Evolutionary conservation across 352 stramenopile genomes (phyloP).

Genomic region (Phytophthora nicotianae): DNA sequence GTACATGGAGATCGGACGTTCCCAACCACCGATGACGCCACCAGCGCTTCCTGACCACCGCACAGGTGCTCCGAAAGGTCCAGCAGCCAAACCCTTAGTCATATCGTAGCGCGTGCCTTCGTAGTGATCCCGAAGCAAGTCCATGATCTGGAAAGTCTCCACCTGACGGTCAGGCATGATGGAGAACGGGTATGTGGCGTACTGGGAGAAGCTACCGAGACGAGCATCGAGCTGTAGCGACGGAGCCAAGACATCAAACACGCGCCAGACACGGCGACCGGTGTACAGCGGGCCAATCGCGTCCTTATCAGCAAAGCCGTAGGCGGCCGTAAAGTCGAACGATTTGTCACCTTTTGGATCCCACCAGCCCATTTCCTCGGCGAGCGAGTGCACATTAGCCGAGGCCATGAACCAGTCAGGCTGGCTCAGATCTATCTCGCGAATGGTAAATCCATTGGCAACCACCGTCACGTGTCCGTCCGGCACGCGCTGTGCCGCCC

Average conservation of each 20-base stretch:
- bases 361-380: constrained; percentile 88
- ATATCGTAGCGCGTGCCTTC: constrained; percentile 91
- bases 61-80: constrained; percentile 91
- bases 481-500: constrained; percentile 92
- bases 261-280: constrained; percentile 88
- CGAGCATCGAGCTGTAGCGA: constrained; percentile 77
- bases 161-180: constrained; percentile 76
- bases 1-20: constrained; percentile 92
- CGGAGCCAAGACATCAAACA: constrained; percentile 81
- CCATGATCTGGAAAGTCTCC: constrained; percentile 73
- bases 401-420: constrained; percentile 90
- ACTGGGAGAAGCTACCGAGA: constrained; percentile 66
- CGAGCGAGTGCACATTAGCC: constrained; percentile 84
- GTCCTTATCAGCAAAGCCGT: constrained; percentile 66
- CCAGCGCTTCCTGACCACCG: constrained; percentile 69
- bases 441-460: constrained; percentile 94
- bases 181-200: constrained; percentile 90
- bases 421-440: constrained; percentile 81
- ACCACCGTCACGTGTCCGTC: constrained; percentile 91
- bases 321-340: constrained; percentile 80
- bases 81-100: constrained; percentile 81
- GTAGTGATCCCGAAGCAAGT: constrained; percentile 90
- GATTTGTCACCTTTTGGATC: constrained; percentile 42
- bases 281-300: constrained; percentile 72
- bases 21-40: constrained; percentile 73